Evolutionary conservation across 108 stramenopile species (phyloP).

Genomic region (Skeletonema menzelii): DNA sequence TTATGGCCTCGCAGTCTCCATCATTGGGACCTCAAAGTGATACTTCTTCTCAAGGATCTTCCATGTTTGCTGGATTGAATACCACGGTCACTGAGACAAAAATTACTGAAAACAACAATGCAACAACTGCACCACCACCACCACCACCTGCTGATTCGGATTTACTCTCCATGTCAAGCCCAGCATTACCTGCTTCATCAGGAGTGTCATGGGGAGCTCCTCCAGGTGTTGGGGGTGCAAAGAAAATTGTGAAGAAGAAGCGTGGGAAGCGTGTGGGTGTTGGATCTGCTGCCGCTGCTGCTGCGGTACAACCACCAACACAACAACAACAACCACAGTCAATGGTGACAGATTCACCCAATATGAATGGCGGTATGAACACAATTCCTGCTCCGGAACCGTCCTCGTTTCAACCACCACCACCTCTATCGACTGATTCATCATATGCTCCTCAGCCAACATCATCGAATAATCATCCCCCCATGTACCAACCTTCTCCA

Average conservation of each 20-base stretch:
- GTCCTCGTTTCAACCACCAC: not conserved
- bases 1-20: not conserved
- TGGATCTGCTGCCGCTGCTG: not conserved
- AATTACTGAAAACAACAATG: not conserved
- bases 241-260: constrained; percentile 37
- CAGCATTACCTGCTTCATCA: constrained; percentile 11
- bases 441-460: not conserved
- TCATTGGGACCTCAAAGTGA: not conserved
- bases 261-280: constrained; percentile 37
- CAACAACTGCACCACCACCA: not conserved
- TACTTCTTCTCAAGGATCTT: not conserved
- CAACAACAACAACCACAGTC: not conserved
- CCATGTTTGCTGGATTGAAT: not conserved
- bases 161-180: constrained; percentile 12
- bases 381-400: not conserved
- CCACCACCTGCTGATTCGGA: constrained; percentile 5
- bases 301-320: not conserved
- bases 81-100: not conserved
- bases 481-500: not conserved
- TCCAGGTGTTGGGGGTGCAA: not conserved
- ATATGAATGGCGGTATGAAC: too few species aligned
- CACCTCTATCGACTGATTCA: not conserved
- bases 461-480: not conserved
- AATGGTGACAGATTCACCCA: not conserved
- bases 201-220: constrained; percentile 31